Percentiles rank a stretch among this genome's conserved stretches.
phyloP scores from a whole-genome alignment of 1,284 basidiomycete genomes.

The Pseudomicrostroma phylloplanum region DNA sequence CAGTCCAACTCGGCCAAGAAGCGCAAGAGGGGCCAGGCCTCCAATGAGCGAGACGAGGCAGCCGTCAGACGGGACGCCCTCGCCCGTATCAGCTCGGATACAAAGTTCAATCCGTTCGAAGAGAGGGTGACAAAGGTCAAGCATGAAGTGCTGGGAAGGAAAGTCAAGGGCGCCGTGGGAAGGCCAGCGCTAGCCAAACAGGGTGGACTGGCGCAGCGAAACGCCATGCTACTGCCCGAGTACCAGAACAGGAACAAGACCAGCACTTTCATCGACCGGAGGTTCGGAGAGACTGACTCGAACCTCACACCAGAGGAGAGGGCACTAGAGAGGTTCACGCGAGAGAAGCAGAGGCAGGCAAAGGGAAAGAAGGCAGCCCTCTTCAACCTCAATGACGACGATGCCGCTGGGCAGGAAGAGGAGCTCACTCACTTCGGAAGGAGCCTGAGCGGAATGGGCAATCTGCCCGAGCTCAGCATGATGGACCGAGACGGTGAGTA shows the following conservation, averaged over 20 bases:
- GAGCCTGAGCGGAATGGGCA: conserved; percentile 74
- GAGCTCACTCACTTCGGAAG: conserved; percentile 83
- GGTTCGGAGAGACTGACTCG: conserved; percentile 92
- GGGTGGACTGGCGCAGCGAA: conserved; percentile 72
- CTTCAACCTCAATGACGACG: conserved; percentile 80
- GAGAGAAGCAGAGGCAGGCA: conserved; percentile 56
- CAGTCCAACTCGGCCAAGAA: conserved; percentile 33
- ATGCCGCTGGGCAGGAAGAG: conserved; percentile 26
- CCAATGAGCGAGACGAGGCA: conserved; percentile 32
- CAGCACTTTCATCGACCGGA: conserved; percentile 83
- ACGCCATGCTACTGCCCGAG: conserved; percentile 75
- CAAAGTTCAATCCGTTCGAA: conserved; percentile 85
- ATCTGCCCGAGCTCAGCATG: conserved; percentile 65
- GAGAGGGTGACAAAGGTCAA: conserved; percentile 58
- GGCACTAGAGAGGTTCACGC: conserved; percentile 93
- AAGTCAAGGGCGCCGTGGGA: conserved; percentile 74
- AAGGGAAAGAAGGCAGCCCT: conserved; percentile 63
- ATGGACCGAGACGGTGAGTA: conserved; percentile 39
- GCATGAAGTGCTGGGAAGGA: conserved; percentile 81
- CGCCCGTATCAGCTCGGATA: conserved; percentile 69
- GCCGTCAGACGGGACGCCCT: conserved; percentile 58
- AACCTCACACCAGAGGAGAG: conserved; percentile 86
- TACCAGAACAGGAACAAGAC: conserved; percentile 66
- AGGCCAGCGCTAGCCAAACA: conserved; percentile 79
- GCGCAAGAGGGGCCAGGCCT: conserved; percentile 15